Base-by-base conservation (phyloP, 2,329 filamentous ascomycete genomes). In the Dactylellina drechsleri region DNA sequence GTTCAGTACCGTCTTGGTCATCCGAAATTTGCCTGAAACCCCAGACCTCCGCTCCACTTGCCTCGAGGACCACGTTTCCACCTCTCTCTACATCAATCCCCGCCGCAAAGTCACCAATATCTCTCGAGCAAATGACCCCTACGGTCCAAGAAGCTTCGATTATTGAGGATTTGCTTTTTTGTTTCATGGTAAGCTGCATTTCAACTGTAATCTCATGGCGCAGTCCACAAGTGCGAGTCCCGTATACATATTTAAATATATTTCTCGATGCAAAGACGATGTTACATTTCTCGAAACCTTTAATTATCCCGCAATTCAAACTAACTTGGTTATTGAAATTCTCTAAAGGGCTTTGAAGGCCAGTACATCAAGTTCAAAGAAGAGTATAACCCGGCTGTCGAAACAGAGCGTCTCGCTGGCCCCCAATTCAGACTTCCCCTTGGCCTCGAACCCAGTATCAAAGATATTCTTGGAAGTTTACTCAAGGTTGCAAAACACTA, bases 401-500 rank as follows among this genome's bases (percentile, higher is more conserved):
- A 99, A 83, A 92, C 94, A 79, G 92, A 96, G 80, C 89, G 93
- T 13, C 84, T 99, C 58, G 87, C 90, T 4, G 95, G 95, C 0
- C 95, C 95, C 0, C 84, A 85, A 8, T 98, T 93, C 83, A 89
- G 89, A 77, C 89, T 97, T 76, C 84, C 92, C 5, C 87, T 91
- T 0, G 94, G 94, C 0, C 85, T 99, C 50, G 95, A 99, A 80
- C 94, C 93, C 0, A 97, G 93, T 79, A 82, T 99, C 76, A 90
- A 92, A 79, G 95, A 98, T 81, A 85, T 99, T 76, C 92, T 93
- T 1, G 86, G 86, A 77, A 92, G 92, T 0, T 96, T 98, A 91
- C 85, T 99, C 77, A 93, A 91, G 81, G 96, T 96, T 87, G 94
- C 95, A 4, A 95, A 92, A 0, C 92, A 98, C 82, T 97, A 97